A percentile compares a stretch with the other conserved stretches of the same genome.
Evolutionary conservation across 306 rosid genomes (phyloP).

Genomic region (Castanea crenata): DNA sequence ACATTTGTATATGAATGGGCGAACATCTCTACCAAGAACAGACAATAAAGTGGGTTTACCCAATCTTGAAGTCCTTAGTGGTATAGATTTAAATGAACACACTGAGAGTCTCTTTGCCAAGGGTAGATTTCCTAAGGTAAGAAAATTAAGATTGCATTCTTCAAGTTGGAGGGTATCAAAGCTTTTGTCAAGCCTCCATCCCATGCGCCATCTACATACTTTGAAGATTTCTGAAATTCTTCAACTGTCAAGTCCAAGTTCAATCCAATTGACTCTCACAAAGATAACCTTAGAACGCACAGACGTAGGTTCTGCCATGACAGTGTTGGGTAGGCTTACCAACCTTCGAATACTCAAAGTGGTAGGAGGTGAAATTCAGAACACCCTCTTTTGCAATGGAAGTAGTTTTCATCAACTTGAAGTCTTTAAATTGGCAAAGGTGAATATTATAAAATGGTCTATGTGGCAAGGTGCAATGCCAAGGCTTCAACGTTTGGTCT

Average conservation of each 20-base stretch:
- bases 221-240: rapidly evolving
- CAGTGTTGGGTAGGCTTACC: conserved; percentile 10
- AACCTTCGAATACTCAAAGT: conserved; percentile 6
- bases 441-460: rapidly evolving
- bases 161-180: too few species aligned
- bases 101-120: not conserved
- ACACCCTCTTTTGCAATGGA: too few species aligned
- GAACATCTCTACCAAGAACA: too few species aligned
- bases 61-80: too few species aligned
- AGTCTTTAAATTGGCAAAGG: too few species aligned
- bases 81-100: too few species aligned
- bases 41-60: too few species aligned
- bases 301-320: too few species aligned
- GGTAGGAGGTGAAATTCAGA: too few species aligned
- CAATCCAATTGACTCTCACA: not conserved
- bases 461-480: too few species aligned
- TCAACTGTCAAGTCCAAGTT: not conserved
- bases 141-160: not conserved
- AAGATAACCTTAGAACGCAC: not conserved
- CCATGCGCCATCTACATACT: not conserved
- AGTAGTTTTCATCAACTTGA: rapidly evolving
- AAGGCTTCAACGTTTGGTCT: too few species aligned
- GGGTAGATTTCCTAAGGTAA: conserved; percentile 11
- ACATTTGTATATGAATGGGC: too few species aligned
- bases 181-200: not conserved